These are phyloP conservation scores for Candida succiphila DNA, from an alignment of 805 yeast genomes.

Conservation along the genomic window DNA sequence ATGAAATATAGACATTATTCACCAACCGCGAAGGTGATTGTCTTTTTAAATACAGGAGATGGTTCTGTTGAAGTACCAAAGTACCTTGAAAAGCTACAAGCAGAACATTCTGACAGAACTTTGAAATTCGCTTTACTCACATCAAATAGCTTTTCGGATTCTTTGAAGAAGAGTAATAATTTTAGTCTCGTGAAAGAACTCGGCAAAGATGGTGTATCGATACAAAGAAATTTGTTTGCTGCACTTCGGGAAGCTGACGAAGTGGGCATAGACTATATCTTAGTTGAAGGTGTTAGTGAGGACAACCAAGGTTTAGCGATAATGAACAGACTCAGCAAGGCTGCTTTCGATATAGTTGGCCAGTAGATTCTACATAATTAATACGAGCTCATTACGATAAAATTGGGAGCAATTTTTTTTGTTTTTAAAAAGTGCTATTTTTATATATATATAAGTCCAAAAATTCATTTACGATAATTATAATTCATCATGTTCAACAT, in stretches of 20 bases:
- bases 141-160: too few relatives aligned
- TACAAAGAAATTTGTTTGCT: conserved; percentile 70
- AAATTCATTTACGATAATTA: too few relatives aligned
- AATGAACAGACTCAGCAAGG: conserved; percentile 84
- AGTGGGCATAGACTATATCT: conserved; percentile 52
- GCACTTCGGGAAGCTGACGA: conserved; percentile 70
- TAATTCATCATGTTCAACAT: conserved; percentile 25
- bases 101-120: conserved; percentile 29
- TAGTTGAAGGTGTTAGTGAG: conserved; percentile 78
- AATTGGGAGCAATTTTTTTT: neutral
- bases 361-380: neutral
- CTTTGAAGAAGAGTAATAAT: conserved; percentile 8
- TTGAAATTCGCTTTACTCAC: too few relatives aligned
- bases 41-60: conserved; percentile 44
- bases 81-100: conserved; percentile 7
- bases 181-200: conserved; percentile 23
- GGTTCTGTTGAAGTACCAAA: conserved; percentile 26
- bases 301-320: conserved; percentile 82
- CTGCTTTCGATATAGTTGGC: conserved; percentile 45
- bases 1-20: conserved; percentile 97
- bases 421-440: neutral
- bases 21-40: conserved; percentile 73
- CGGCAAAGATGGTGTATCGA: conserved; percentile 42
- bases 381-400: neutral
- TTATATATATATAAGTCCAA: neutral